Evolutionary conservation across 23 red algal species (phyloP).

Genomic region (Agarophyton chilense): DNA sequence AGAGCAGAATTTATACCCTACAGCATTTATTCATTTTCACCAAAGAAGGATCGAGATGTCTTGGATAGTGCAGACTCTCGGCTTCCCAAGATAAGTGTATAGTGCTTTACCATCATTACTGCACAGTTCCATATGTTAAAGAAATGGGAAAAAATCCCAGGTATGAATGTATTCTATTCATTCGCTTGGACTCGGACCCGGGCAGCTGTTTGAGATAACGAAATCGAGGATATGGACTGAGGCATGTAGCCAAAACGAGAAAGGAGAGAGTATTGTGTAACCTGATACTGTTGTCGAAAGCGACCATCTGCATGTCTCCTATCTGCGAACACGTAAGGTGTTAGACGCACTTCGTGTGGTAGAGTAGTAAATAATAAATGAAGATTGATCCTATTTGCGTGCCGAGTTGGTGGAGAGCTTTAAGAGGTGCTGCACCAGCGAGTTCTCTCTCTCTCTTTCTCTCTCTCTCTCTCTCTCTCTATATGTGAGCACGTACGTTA

Average conservation of each 20-base stretch:
- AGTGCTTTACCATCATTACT: conserved; percentile 37
- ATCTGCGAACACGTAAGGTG: neutral
- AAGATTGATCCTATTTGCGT: neutral
- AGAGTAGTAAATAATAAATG: conserved; percentile 3
- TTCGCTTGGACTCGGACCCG: conserved; percentile 2
- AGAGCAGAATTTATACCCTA: conserved; percentile 40
- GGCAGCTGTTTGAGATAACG: conserved; percentile 1
- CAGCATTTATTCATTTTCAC: conserved; percentile 36
- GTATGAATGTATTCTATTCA: conserved; percentile 50
- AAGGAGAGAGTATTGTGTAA: neutral
- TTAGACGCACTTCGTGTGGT: neutral
- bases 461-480: no score
- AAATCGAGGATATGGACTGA: neutral
- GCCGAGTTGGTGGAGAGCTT: no score
- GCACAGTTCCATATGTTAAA: conserved; percentile 51
- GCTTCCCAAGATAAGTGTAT: conserved; percentile 45
- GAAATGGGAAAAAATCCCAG: conserved; percentile 40
- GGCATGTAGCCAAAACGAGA: neutral
- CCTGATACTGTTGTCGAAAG: neutral
- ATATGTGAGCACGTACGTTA: no score
- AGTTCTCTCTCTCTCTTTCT: no score
- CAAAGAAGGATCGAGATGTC: conserved; percentile 31
- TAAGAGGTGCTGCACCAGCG: no score
- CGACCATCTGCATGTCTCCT: neutral
- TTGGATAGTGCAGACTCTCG: conserved; percentile 45